Evolutionary conservation across 2,329 filamentous ascomycete genomes (phyloP).

Genomic region (Cercospora nicotianae): DNA sequence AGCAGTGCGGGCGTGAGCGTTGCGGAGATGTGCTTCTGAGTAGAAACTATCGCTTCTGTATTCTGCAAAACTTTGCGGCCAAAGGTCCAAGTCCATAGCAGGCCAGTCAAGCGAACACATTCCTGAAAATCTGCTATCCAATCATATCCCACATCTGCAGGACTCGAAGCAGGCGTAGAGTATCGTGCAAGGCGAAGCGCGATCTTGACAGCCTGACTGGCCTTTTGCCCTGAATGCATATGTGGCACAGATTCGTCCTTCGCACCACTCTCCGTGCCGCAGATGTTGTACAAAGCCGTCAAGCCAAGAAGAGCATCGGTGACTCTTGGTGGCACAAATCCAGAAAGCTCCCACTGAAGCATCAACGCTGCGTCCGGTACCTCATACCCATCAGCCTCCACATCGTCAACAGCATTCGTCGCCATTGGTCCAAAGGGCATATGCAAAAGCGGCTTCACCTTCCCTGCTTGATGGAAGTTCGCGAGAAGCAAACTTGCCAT

Average conservation of each 20-base stretch:
- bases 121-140: constrained; percentile 21
- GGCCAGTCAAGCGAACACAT: constrained; percentile 13
- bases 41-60: constrained; percentile 14
- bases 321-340: constrained; percentile 5
- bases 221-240: constrained; percentile 19
- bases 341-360: constrained; percentile 10
- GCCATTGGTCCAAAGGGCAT: constrained; percentile 17
- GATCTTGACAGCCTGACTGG: constrained; percentile 19
- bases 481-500: constrained; percentile 21
- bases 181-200: constrained; percentile 18
- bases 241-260: constrained; percentile 16
- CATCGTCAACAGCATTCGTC: constrained; percentile 17
- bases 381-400: constrained; percentile 15
- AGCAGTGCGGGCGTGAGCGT: constrained; percentile 14
- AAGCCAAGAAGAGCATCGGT: constrained; percentile 22
- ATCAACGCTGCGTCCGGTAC: constrained; percentile 16
- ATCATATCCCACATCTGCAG: constrained; percentile 2
- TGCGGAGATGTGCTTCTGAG: constrained; percentile 15
- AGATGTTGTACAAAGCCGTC: constrained; percentile 22
- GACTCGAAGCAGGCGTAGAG: constrained; percentile 15
- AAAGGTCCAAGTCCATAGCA: constrained; percentile 25
- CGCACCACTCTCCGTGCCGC: not conserved
- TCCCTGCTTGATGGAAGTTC: constrained; percentile 16
- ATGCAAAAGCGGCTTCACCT: constrained; percentile 16
- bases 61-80: constrained; percentile 18